phyloP scores from a whole-genome alignment of 306 rosid species.

The Rosa chinensis region DNA sequence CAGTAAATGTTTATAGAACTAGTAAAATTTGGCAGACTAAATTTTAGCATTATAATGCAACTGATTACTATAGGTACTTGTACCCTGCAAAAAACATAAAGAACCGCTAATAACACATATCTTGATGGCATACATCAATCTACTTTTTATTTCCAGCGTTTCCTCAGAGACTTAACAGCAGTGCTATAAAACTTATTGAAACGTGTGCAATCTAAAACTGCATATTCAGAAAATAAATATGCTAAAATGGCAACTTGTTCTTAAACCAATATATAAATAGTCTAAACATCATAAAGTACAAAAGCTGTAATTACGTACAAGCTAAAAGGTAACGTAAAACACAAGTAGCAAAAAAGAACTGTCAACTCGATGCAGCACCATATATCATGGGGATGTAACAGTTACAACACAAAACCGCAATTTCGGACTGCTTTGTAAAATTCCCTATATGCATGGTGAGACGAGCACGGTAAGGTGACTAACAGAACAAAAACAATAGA shows the following conservation, averaged over 20 bases:
- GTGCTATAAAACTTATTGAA: neutral
- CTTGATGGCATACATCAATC: neutral
- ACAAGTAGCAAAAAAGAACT: neutral
- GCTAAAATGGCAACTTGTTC: neutral
- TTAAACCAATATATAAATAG: neutral
- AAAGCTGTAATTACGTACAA: neutral
- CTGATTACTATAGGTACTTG: neutral
- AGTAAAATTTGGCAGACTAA: neutral
- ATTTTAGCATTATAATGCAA: neutral
- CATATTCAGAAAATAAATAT: neutral
- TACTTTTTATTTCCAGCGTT: neutral
- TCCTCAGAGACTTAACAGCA: neutral
- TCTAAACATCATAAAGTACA: neutral
- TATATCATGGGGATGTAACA: neutral
- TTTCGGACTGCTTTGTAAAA: neutral
- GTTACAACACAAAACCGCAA: neutral
- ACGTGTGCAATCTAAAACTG: neutral
- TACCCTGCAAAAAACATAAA: neutral
- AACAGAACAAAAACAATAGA: slow-evolving; percentile 10
- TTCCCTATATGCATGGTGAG: neutral
- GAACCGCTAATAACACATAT: neutral
- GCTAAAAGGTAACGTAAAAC: neutral
- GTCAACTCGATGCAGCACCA: neutral
- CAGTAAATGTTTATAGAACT: neutral
- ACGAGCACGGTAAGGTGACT: neutral